These are phyloP conservation scores for Moricandia moricandioides DNA, from an alignment of 345 rosid genomes.

Conservation along the genomic window DNA sequence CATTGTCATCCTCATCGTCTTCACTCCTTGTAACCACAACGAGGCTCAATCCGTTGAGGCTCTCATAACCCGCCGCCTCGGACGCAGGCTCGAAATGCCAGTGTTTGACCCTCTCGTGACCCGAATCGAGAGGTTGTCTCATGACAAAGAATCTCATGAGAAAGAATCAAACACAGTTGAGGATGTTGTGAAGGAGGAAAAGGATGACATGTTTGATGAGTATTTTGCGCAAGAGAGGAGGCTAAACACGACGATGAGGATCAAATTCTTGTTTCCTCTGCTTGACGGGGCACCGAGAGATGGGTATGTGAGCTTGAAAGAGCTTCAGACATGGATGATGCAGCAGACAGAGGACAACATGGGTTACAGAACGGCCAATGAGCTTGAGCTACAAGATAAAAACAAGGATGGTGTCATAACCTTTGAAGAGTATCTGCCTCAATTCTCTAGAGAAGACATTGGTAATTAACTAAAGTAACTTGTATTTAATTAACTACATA, in stretches of 20 bases:
- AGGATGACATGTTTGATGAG: conserved; percentile 27
- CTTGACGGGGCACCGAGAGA: conserved; percentile 54
- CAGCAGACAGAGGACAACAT: conserved; percentile 51
- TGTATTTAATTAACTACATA: not conserved
- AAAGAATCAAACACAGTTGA: conserved; percentile 10
- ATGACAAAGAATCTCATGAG: conserved; percentile 32
- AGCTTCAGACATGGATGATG: conserved; percentile 60
- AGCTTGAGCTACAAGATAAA: conserved; percentile 45
- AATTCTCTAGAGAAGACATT: conserved; percentile 47
- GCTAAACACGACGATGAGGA: conserved; percentile 57
- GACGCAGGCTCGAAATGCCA: conserved; percentile 36
- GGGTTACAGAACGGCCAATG: conserved; percentile 45
- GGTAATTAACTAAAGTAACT: conserved; percentile 39
- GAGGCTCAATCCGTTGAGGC: conserved; percentile 5
- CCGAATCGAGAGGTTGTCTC: conserved; percentile 40
- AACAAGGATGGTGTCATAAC: conserved; percentile 55
- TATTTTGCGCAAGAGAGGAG: conserved; percentile 43
- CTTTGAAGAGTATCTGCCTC: conserved; percentile 61
- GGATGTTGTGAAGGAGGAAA: conserved; percentile 6
- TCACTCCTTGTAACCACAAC: conserved; percentile 23
- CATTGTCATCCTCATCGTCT: conserved; percentile 33
- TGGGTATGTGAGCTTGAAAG: conserved; percentile 48
- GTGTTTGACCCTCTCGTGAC: conserved; percentile 59
- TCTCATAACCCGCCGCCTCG: conserved; percentile 50
- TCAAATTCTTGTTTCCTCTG: conserved; percentile 60